These are phyloP conservation scores for Rhododendron ferrugineum DNA, from an alignment of 148 eudicot genomes.

Conservation along the genomic window DNA sequence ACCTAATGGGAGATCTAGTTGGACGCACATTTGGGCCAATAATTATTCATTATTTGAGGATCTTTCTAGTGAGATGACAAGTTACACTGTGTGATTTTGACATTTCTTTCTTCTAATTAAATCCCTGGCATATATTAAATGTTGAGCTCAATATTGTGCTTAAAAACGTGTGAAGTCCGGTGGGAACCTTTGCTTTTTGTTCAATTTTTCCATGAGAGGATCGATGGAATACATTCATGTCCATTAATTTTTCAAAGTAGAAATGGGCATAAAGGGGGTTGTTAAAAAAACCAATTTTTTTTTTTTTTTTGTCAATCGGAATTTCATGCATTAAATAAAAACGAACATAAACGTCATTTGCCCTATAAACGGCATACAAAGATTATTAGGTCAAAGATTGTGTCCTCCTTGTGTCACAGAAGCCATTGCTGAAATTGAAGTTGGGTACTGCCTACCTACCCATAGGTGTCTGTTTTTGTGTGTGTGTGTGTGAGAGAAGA, in stretches of 20 bases:
- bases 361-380: not conserved
- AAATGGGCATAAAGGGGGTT: not conserved
- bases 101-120: not conserved
- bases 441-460: not conserved
- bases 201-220: not conserved
- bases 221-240: not conserved
- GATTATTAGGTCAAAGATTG: not conserved
- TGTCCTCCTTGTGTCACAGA: not conserved
- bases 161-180: not conserved
- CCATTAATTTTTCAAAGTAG: not conserved
- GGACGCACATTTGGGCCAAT: not conserved
- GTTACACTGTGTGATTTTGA: not conserved
- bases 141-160: not conserved
- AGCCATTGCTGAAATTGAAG: not conserved
- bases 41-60: conserved; percentile 7
- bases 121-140: not conserved
- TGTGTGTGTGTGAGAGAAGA: not conserved
- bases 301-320: no score
- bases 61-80: not conserved
- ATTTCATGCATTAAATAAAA: no score
- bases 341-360: no score
- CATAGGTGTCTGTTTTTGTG: not conserved
- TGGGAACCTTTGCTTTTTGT: not conserved
- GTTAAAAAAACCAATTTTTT: not conserved
- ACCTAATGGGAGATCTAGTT: not conserved